Conservation (phyloP, 805 yeast genomes). For the Blastobotrys mokoenaii region DNA sequence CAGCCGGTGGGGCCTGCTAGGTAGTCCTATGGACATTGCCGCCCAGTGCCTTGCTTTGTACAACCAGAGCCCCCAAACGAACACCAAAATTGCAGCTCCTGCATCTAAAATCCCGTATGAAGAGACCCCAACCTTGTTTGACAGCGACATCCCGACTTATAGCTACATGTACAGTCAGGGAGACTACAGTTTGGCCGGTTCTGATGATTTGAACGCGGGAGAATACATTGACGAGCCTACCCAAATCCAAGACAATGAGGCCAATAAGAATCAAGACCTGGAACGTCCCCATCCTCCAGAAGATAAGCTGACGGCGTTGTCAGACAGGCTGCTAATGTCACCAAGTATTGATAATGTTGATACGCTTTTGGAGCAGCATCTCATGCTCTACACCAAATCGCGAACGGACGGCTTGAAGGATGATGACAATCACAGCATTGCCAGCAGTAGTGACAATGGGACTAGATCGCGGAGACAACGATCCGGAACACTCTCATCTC, state of each 20-base stretch:
- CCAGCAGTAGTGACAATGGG: no score
- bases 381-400: conserved; percentile 9
- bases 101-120: background rate
- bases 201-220: no score
- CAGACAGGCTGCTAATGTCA: no score
- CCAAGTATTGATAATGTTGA: conserved; percentile 4
- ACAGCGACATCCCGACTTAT: background rate
- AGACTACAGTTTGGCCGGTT: background rate
- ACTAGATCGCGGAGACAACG: conserved; percentile 2
- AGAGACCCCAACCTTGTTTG: background rate
- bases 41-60: conserved; percentile 24
- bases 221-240: no score
- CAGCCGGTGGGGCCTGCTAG: conserved; percentile 27
- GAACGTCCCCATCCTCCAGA: no score
- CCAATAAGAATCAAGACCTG: no score
- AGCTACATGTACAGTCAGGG: background rate
- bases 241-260: no score
- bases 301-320: no score
- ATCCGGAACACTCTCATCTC: conserved; percentile 12
- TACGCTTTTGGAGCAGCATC: conserved; percentile 11
- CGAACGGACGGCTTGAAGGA: no score
- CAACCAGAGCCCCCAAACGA: background rate
- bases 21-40: conserved; percentile 31
- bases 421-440: no score
- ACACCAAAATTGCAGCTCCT: background rate